Evolutionary conservation across 1,284 basidiomycete genomes (phyloP).

Genomic region (Golubevia pallescens): DNA sequence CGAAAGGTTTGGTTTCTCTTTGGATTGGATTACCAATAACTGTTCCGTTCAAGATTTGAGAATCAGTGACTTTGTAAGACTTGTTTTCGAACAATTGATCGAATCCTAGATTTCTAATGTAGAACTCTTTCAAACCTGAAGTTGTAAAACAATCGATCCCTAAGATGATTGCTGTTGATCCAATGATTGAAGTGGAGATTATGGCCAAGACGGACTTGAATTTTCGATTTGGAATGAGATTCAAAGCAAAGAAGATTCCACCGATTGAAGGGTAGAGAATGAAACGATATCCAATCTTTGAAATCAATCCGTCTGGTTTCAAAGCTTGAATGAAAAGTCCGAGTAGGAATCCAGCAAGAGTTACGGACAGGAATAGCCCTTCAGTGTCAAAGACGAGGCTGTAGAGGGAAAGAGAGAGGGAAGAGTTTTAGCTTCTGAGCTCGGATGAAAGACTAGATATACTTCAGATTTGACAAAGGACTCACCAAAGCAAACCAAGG

Average conservation of each 20-base stretch:
- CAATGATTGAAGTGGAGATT: conserved; percentile 82
- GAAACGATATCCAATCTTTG: conserved; percentile 78
- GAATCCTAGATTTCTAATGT: conserved; percentile 43
- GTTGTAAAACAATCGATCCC: conserved; percentile 92
- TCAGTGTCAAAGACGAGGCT: conserved; percentile 33
- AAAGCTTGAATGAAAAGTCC: conserved; percentile 87
- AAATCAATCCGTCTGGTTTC: conserved; percentile 79
- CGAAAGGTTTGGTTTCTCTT: conserved; percentile 19
- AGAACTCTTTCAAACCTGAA: conserved; percentile 85
- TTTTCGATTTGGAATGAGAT: conserved; percentile 32
- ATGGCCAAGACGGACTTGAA: conserved; percentile 38
- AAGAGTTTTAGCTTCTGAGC: no score
- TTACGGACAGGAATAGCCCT: conserved; percentile 25
- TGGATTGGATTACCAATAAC: neutral
- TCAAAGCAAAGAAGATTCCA: conserved; percentile 24
- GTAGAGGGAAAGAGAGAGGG: neutral
- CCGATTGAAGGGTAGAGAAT: conserved; percentile 78
- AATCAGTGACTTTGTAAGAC: conserved; percentile 2
- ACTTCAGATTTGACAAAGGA: conserved; percentile 91
- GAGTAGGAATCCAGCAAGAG: conserved; percentile 83
- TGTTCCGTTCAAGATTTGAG: neutral
- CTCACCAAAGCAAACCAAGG: conserved; percentile 82
- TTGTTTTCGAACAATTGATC: conserved; percentile 31
- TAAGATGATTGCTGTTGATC: conserved; percentile 88
- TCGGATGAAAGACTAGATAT: conserved; percentile 81